Evolutionary conservation across 2,329 filamentous ascomycete species (phyloP), one percentile per base, ranked within the genome.

Genomic region (Pleurostoma richardsiae): DNA sequence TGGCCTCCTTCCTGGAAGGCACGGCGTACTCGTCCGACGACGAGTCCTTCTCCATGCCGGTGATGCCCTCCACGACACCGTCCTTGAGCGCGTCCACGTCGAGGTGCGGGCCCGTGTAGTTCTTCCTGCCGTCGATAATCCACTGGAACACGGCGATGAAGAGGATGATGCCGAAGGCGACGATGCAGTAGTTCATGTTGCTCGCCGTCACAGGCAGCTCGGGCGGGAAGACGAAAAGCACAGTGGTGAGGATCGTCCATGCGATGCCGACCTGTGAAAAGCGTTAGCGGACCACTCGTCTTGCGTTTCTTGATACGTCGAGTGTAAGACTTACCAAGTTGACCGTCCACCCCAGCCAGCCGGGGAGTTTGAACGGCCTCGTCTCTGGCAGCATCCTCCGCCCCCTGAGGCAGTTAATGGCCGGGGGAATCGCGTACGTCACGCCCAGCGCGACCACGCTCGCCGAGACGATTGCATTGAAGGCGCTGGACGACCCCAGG

Each of bases 181-280:
- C 73, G 28, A 76, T 59, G 40, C 66, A 71, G 55, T 77, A 76
- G 57, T 76, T 90, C 86, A 90, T 90, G 66, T 79, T 88, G 54
- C 68, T 79, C 0, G 75, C 72, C 0, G 80, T 81, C 2, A 85
- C 82, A 0, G 83, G 84, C 4, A 83, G 58, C 6, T 74, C 74
- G 0, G 86, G 86, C 3, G 86, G 86, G 64, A 90, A 88, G 26
- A 89, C 73, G 65, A 90, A 90, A 1, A 90, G 72, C 1, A 89
- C 80, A 0, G 85, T 89, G 0, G 86, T 90, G n/a, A 90, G 61
- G 10, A 80, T 66, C 1, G 84, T 79, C 65, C 85, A 90, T 0
- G 69, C 68, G 41, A 90, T 72, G 4, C 86, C 84, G 29, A 79
- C 49, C 62, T 65, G 19, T 33, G 5, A 40, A 61, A 54, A 5